A percentile compares a stretch with the other conserved stretches of the same genome.
Evolutionary conservation across 2,329 filamentous ascomycete genomes (phyloP).

Genomic region (Microdochium bolleyi): DNA sequence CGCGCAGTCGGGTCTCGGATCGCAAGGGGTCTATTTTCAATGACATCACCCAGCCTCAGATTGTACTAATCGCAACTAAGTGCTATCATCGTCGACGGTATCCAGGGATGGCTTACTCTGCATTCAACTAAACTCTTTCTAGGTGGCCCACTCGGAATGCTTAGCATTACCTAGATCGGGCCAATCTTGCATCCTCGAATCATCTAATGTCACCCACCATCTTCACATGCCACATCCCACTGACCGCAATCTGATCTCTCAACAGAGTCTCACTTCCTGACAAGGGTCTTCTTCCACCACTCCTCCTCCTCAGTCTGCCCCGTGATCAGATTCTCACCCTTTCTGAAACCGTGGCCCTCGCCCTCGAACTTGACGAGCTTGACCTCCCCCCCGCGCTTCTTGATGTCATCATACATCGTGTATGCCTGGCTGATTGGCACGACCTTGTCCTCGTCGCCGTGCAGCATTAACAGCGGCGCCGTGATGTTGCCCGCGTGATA

Average conservation of each 20-base stretch:
- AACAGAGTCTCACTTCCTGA: conserved; percentile 7
- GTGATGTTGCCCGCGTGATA: conserved; percentile 37
- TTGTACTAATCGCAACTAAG: too few species aligned
- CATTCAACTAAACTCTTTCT: too few species aligned
- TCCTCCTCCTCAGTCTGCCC: conserved; percentile 35
- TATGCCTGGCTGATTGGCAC: conserved; percentile 50
- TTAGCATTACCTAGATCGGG: too few species aligned
- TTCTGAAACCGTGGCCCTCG: conserved; percentile 42
- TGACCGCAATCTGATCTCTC: too few species aligned
- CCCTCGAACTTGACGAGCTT: conserved; percentile 37
- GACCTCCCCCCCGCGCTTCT: conserved; percentile 31
- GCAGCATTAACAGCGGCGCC: conserved; percentile 45
- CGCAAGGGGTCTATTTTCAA: too few species aligned
- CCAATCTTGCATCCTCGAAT: not conserved
- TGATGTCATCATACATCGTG: conserved; percentile 39
- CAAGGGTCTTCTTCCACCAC: conserved; percentile 34
- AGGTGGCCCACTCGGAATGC: too few species aligned
- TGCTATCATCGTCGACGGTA: too few species aligned
- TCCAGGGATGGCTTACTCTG: too few species aligned
- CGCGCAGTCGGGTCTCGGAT: too few species aligned
- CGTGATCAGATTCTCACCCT: conserved; percentile 27
- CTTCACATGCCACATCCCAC: too few species aligned
- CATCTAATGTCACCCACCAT: too few species aligned
- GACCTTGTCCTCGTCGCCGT: conserved; percentile 46
- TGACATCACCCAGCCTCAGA: too few species aligned